These are phyloP conservation scores for Lathyrus sativus DNA, from an alignment of 306 rosid species.

Conservation along the genomic window DNA sequence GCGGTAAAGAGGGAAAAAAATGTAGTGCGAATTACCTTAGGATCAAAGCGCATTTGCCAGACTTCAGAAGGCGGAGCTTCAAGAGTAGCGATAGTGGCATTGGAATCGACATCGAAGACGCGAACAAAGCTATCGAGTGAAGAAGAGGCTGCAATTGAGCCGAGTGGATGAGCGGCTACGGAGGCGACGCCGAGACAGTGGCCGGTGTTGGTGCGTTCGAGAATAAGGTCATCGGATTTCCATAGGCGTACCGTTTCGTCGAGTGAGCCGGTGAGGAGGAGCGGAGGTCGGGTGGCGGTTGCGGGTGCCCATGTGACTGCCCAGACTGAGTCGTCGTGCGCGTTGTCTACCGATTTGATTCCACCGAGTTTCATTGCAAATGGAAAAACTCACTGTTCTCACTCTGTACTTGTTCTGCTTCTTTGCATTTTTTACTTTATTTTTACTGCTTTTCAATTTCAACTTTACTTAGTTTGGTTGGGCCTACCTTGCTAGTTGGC, in stretches of 20 bases:
- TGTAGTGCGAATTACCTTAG: slow-evolving; percentile 53
- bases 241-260: slow-evolving; percentile 93
- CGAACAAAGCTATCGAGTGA: slow-evolving; percentile 95
- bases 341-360: slow-evolving; percentile 75
- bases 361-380: slow-evolving; percentile 81
- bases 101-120: slow-evolving; percentile 87
- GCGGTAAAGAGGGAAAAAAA: not conserved
- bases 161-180: slow-evolving; percentile 92
- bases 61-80: slow-evolving; percentile 99
- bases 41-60: slow-evolving; percentile 95
- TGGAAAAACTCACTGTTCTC: not conserved
- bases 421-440: not conserved
- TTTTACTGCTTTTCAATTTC: not conserved
- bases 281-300: slow-evolving; percentile 67
- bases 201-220: slow-evolving; percentile 76
- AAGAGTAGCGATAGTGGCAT: slow-evolving; percentile 80
- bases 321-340: slow-evolving; percentile 96
- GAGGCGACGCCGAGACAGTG: slow-evolving; percentile 98
- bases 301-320: slow-evolving; percentile 91
- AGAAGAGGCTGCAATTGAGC: slow-evolving; percentile 83
- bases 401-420: not conserved
- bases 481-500: not conserved
- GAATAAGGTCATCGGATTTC: slow-evolving; percentile 80
- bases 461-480: slow-evolving; percentile 4
- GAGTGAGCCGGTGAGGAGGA: slow-evolving; percentile 87